These are phyloP conservation scores for Raffaelea albimanens DNA, from an alignment of 2,329 filamentous ascomycete species.

Conservation along the genomic window DNA sequence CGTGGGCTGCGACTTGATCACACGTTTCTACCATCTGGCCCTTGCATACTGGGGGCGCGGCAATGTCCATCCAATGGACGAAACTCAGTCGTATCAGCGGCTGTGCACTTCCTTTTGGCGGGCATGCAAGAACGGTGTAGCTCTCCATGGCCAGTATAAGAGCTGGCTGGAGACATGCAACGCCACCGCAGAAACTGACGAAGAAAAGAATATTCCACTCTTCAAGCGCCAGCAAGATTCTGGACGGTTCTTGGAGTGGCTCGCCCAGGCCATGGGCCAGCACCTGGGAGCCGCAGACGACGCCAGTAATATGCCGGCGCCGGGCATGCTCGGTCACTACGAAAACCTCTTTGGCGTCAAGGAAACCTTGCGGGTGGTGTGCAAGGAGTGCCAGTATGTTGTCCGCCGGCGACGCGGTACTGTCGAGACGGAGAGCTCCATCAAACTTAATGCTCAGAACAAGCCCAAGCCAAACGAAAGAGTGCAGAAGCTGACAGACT, in stretches of 20 bases:
- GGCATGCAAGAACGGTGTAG: conserved; percentile 2
- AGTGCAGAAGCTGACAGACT: background rate
- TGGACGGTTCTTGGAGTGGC: background rate
- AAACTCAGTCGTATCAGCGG: background rate
- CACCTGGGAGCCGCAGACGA: no score
- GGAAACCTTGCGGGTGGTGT: conserved; percentile 4
- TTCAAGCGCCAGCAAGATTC: background rate
- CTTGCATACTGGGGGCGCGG: conserved; percentile 8
- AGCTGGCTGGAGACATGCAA: background rate
- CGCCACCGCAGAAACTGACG: conserved; percentile 1
- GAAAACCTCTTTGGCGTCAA: conserved; percentile 4
- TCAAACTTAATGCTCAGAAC: background rate
- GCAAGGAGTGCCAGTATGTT: conserved; percentile 2
- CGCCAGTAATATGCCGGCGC: no score
- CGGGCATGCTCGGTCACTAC: no score
- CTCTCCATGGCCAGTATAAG: background rate
- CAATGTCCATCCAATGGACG: conserved; percentile 4
- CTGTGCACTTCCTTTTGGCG: conserved; percentile 8
- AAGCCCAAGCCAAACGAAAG: background rate
- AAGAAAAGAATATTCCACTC: background rate
- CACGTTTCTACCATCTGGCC: conserved; percentile 10
- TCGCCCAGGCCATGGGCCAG: background rate
- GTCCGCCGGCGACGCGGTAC: background rate
- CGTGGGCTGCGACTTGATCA: no score
- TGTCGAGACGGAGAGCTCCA: background rate